These are phyloP conservation scores for Kernera saxatilis DNA, from an alignment of 345 rosid species.

Conservation along the genomic window DNA sequence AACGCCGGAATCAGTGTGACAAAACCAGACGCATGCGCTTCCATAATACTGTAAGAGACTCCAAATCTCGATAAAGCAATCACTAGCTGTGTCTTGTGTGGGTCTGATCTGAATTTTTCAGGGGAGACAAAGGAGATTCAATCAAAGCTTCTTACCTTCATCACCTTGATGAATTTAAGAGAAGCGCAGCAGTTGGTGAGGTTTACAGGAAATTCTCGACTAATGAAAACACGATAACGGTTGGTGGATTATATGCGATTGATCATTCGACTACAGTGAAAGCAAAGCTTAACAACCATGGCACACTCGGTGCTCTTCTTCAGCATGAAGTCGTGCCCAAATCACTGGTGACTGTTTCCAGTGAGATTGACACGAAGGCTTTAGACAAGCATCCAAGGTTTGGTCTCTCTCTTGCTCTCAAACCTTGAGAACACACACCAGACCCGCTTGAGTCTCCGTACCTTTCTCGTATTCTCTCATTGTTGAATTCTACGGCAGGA, in stretches of 20 bases:
- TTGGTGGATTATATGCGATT: conserved; percentile 70
- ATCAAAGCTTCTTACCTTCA: conserved; percentile 74
- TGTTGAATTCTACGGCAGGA: conserved; percentile 35
- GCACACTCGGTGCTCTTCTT: conserved; percentile 71
- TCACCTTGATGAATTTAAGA: conserved; percentile 58
- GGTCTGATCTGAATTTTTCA: conserved; percentile 23
- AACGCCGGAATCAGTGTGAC: conserved; percentile 71
- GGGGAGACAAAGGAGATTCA: conserved; percentile 92
- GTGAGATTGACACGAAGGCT: conserved; percentile 82
- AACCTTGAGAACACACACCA: conserved; percentile 39
- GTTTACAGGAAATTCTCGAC: conserved; percentile 74
- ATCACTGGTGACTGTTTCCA: conserved; percentile 67
- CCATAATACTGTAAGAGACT: conserved; percentile 63
- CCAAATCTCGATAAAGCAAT: not conserved
- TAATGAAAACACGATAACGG: conserved; percentile 77
- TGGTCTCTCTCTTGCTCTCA: conserved; percentile 75
- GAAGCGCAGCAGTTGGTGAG: conserved; percentile 69
- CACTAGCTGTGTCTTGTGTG: not conserved
- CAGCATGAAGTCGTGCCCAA: conserved; percentile 85
- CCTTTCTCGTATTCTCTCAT: conserved; percentile 29
- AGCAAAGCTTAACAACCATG: conserved; percentile 81
- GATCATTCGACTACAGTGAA: conserved; percentile 71
- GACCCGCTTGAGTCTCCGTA: not conserved
- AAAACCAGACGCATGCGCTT: conserved; percentile 70
- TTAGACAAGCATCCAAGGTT: conserved; percentile 77